phyloP scores from a whole-genome alignment of 805 yeast genomes.

The Yamadazyma sp. region DNA sequence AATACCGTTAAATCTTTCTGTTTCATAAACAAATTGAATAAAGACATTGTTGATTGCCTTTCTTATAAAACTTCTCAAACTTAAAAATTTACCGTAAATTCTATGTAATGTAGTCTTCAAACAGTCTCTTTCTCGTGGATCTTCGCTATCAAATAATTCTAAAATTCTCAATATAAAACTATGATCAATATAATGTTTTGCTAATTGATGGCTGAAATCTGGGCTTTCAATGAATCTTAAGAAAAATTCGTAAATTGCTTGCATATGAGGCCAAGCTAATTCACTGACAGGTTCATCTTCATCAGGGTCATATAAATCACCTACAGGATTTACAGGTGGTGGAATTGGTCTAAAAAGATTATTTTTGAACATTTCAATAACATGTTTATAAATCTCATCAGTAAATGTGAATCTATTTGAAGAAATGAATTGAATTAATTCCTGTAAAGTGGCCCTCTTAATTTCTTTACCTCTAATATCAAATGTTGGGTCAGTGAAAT shows the following conservation, averaged over 20 bases:
- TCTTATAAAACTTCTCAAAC: conserved; percentile 85
- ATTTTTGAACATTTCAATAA: conserved; percentile 82
- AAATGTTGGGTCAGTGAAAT: conserved; percentile 87
- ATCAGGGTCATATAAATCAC: conserved; percentile 95
- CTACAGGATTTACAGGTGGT: conserved; percentile 96
- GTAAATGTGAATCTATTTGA: conserved; percentile 81
- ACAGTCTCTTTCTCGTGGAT: conserved; percentile 93
- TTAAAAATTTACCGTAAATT: conserved; percentile 91
- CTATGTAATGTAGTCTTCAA: conserved; percentile 93
- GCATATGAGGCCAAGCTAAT: conserved; percentile 99
- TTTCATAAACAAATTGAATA: conserved; percentile 89
- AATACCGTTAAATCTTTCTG: conserved; percentile 92
- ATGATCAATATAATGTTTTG: conserved; percentile 92
- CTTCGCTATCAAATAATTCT: conserved; percentile 93
- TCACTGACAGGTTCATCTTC: conserved; percentile 98
- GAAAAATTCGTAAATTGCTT: conserved; percentile 90
- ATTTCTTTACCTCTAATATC: conserved; percentile 92
- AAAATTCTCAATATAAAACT: conserved; percentile 75
- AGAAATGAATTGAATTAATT: conserved; percentile 82
- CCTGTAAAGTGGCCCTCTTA: conserved; percentile 82
- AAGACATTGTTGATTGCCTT: conserved; percentile 90
- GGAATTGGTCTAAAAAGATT: conserved; percentile 95
- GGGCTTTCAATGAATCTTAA: conserved; percentile 90
- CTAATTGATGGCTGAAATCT: conserved; percentile 88
- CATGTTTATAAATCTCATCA: conserved; percentile 85